These are phyloP conservation scores for Penicillium brasilianum DNA, from an alignment of 2,329 filamentous ascomycete species.

Conservation along the genomic window DNA sequence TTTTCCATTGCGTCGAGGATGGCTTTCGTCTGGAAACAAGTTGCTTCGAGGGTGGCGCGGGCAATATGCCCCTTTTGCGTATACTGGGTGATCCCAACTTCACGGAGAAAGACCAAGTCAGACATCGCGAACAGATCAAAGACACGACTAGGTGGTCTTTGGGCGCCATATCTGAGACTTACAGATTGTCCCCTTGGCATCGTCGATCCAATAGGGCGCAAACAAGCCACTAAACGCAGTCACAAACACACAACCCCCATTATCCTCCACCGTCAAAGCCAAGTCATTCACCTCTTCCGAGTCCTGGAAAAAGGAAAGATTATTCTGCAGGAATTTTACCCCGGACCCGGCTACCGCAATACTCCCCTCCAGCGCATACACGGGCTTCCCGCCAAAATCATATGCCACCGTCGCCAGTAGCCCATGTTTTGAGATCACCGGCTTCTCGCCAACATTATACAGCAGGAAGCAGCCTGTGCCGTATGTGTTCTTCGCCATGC, in stretches of 20 bases:
- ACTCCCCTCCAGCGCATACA: constrained; percentile 83
- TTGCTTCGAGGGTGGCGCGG: constrained; percentile 85
- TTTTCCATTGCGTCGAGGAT: constrained; percentile 91
- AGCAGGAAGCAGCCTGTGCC: constrained; percentile 88
- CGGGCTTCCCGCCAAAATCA: constrained; percentile 75
- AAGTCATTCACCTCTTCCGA: constrained; percentile 68
- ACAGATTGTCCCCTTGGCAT: constrained; percentile 86
- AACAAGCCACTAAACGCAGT: constrained; percentile 91
- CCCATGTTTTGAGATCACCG: constrained; percentile 82
- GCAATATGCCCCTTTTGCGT: constrained; percentile 86
- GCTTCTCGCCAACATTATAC: constrained; percentile 84
- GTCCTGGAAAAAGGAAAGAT: constrained; percentile 66
- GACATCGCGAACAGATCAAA: not conserved
- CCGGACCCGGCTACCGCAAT: constrained; percentile 82
- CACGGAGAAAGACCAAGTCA: constrained; percentile 6
- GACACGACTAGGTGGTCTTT: not conserved
- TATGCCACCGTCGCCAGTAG: constrained; percentile 87
- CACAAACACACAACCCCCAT: constrained; percentile 83
- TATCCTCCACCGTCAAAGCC: constrained; percentile 70
- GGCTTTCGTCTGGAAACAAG: constrained; percentile 89
- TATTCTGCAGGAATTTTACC: constrained; percentile 75
- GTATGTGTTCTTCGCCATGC: constrained; percentile 88
- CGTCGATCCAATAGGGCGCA: constrained; percentile 93
- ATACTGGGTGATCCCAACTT: constrained; percentile 81
- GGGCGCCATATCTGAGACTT: constrained; percentile 39